Conservation (phyloP, 2,329 filamentous ascomycete species). For the Phialophora expanda region DNA sequence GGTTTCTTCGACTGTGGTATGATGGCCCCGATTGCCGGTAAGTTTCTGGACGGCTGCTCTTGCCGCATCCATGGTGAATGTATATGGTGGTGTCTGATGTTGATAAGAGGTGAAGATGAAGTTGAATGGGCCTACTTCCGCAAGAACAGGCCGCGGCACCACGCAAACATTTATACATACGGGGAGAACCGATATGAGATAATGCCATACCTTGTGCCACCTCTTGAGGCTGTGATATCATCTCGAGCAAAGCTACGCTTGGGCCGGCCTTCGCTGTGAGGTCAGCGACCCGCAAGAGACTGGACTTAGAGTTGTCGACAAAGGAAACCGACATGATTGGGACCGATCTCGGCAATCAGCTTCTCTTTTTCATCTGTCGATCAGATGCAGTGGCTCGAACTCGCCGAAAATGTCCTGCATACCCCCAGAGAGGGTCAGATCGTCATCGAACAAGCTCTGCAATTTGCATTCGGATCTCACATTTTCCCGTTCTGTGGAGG, state of each 20-base stretch:
- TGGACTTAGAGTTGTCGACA: background rate
- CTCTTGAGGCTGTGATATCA: constrained; percentile 13
- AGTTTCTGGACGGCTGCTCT: constrained; percentile 67
- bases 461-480: background rate
- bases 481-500: background rate
- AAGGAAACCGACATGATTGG: constrained; percentile 5
- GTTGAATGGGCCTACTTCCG: background rate
- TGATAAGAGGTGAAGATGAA: background rate
- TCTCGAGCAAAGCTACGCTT: constrained; percentile 11
- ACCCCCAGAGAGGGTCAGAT: background rate
- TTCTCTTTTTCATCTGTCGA: constrained; percentile 11
- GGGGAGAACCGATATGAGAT: constrained; percentile 3
- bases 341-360: constrained; percentile 13
- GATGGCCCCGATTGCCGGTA: constrained; percentile 65
- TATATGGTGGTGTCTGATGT: constrained; percentile 26
- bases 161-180: background rate
- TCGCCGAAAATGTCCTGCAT: constrained; percentile 7
- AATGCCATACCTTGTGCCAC: background rate
- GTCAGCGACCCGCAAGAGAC: constrained; percentile 8
- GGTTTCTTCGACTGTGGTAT: constrained; percentile 72
- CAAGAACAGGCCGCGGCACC: background rate
- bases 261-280: constrained; percentile 6
- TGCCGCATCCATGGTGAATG: constrained; percentile 65
- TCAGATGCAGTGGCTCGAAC: background rate
- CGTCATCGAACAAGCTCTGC: background rate